These are phyloP conservation scores for Aspergillus sp. DNA, from an alignment of 2,329 filamentous ascomycete species.

Conservation along the genomic window DNA sequence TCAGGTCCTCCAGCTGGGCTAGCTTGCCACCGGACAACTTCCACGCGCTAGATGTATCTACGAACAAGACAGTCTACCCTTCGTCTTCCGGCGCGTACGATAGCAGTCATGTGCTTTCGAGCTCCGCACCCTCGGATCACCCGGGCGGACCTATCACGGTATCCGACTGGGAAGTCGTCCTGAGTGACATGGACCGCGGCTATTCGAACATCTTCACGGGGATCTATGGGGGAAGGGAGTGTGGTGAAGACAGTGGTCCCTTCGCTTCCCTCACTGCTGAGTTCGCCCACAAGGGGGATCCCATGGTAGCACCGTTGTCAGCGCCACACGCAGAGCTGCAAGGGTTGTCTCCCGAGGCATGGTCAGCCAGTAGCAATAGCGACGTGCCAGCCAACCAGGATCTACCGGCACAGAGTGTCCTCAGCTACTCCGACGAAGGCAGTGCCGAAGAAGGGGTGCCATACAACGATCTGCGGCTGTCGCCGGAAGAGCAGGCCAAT, in stretches of 20 bases:
- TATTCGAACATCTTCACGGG: constrained; percentile 72
- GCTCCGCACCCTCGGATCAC: constrained; percentile 47
- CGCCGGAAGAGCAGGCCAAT: constrained; percentile 32
- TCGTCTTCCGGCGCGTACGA: constrained; percentile 52
- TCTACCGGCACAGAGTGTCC: constrained; percentile 53
- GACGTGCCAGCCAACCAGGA: constrained; percentile 35
- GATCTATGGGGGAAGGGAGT: constrained; percentile 50
- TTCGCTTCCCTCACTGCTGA: constrained; percentile 39
- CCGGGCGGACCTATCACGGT: constrained; percentile 53
- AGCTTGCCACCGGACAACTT: constrained; percentile 31
- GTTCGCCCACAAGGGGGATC: constrained; percentile 31
- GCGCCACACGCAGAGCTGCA: constrained; percentile 33
- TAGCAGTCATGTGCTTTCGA: constrained; percentile 36
- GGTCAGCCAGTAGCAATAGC: constrained; percentile 44
- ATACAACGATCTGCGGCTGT: constrained; percentile 27
- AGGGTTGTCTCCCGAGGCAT: constrained; percentile 41
- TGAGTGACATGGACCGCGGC: constrained; percentile 77
- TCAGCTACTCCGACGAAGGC: constrained; percentile 63
- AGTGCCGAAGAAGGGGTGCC: constrained; percentile 51
- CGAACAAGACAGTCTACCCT: constrained; percentile 34
- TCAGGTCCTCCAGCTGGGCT: constrained; percentile 36
- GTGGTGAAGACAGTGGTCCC: constrained; percentile 37
- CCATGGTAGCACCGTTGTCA: constrained; percentile 20
- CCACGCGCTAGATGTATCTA: constrained; percentile 17
- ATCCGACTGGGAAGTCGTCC: constrained; percentile 78